Evolutionary conservation across 306 rosid genomes (phyloP).

Genomic region (Medicago lupulina): DNA sequence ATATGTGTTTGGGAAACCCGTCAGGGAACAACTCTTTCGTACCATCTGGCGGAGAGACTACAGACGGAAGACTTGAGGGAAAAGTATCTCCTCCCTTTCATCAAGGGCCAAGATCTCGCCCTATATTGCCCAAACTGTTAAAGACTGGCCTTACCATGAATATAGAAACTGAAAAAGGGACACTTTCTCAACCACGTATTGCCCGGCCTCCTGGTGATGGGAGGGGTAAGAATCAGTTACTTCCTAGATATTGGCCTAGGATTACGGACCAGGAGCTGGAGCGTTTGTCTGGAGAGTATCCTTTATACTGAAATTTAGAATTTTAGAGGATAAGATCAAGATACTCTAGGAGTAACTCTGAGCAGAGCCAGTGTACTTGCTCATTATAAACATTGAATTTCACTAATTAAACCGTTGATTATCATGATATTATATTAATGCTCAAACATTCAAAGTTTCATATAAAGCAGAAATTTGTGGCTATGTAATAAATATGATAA

Average conservation of each 20-base stretch:
- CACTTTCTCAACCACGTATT: slow-evolving; percentile 58
- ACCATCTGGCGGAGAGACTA: slow-evolving; percentile 58
- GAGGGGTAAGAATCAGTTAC: slow-evolving; percentile 89
- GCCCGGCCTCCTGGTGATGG: slow-evolving; percentile 98
- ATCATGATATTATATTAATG: too few species aligned
- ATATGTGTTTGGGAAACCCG: slow-evolving; percentile 75
- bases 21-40: slow-evolving; percentile 59
- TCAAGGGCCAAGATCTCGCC: slow-evolving; percentile 70
- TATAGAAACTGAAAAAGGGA: slow-evolving; percentile 60
- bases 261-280: slow-evolving; percentile 93
- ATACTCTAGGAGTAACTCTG: background rate
- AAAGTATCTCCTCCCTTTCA: slow-evolving; percentile 66
- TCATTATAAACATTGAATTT: background rate
- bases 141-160: slow-evolving; percentile 53
- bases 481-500: too few species aligned
- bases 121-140: slow-evolving; percentile 73
- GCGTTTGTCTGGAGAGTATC: slow-evolving; percentile 97
- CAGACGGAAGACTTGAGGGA: slow-evolving; percentile 66
- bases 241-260: slow-evolving; percentile 99
- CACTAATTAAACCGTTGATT: too few species aligned
- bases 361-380: background rate
- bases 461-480: too few species aligned
- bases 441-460: too few species aligned
- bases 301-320: slow-evolving; percentile 32
- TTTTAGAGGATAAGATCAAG: background rate